Evolutionary conservation across 768 basidiomycete genomes (phyloP).

Genomic region (Sarcodon sp.): DNA sequence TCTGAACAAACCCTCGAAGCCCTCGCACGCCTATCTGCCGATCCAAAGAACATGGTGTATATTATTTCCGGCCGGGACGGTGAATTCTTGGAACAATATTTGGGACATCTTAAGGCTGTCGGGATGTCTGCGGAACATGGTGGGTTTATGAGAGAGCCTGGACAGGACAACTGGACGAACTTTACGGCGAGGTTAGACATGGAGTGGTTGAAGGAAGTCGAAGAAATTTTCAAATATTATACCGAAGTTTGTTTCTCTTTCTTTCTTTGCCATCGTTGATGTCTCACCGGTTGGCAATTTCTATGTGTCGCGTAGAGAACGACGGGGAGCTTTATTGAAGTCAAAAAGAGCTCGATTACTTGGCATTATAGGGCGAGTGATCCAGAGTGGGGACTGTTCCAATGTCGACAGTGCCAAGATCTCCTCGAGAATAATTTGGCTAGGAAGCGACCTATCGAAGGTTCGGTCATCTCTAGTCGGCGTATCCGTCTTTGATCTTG

Average conservation of each 20-base stretch:
- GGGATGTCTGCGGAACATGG: conserved; percentile 97
- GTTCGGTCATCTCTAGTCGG: conserved; percentile 20
- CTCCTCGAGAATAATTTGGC: conserved; percentile 89
- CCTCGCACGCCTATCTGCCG: conserved; percentile 55
- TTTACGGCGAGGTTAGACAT: conserved; percentile 91
- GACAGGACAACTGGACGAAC: conserved; percentile 59
- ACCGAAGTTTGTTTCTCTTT: conserved; percentile 51
- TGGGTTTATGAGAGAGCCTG: conserved; percentile 75
- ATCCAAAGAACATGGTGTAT: conserved; percentile 87
- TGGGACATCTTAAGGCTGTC: conserved; percentile 70
- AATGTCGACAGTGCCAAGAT: conserved; percentile 95
- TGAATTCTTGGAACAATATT: conserved; percentile 82
- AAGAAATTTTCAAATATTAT: conserved; percentile 93
- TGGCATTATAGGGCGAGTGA: conserved; percentile 94
- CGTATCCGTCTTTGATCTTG: neutral
- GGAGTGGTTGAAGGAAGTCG: conserved; percentile 94
- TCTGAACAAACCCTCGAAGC: conserved; percentile 62
- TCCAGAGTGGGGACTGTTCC: conserved; percentile 94
- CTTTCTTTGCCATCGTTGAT: neutral
- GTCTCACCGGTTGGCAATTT: neutral
- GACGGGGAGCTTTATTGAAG: conserved; percentile 90
- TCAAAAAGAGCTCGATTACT: conserved; percentile 95
- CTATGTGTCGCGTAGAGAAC: conserved; percentile 40
- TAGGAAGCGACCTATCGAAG: conserved; percentile 90
- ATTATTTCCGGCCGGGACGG: conserved; percentile 96